Conservation (phyloP, 2,329 filamentous ascomycete genomes). For the Calonectria pauciramosa region DNA sequence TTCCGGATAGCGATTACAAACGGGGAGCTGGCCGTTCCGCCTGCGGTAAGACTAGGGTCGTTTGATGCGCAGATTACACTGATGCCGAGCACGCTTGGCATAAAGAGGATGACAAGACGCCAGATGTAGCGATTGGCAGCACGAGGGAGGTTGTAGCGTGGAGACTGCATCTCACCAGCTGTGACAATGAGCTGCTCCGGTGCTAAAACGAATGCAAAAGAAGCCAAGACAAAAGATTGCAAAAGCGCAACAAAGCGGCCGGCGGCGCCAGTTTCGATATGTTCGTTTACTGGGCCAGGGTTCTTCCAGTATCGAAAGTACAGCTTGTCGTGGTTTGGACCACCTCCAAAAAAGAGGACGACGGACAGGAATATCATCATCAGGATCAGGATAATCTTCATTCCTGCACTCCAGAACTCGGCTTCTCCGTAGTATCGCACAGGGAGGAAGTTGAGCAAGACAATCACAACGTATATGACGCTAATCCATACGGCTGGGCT, state of each 20-base stretch:
- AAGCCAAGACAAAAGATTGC: constrained; percentile 28
- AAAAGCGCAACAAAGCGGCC: neutral
- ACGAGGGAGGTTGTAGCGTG: constrained; percentile 45
- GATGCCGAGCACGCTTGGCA: constrained; percentile 4
- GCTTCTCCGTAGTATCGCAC: constrained; percentile 62
- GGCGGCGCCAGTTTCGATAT: neutral
- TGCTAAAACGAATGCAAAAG: constrained; percentile 36
- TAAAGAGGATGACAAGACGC: constrained; percentile 46
- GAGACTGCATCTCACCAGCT: constrained; percentile 46
- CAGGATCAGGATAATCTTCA: constrained; percentile 64
- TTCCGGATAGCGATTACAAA: constrained; percentile 77
- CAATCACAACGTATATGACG: constrained; percentile 48
- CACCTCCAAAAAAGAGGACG: constrained; percentile 63
- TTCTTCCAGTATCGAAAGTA: constrained; percentile 57
- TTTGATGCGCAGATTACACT: neutral
- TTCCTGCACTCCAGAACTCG: constrained; percentile 62
- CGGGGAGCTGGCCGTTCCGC: constrained; percentile 65
- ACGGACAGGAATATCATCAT: constrained; percentile 62
- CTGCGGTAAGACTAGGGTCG: constrained; percentile 33
- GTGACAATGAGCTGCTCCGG: constrained; percentile 45
- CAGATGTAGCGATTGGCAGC: constrained; percentile 44
- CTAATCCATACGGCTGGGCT: constrained; percentile 36
- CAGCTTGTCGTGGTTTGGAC: constrained; percentile 57
- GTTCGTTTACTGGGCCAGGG: neutral
- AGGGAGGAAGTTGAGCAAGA: constrained; percentile 47